Percentiles rank a stretch among this genome's conserved stretches.
Evolutionary conservation across 208 protist species (phyloP).

Genomic region (Trypanosoma rangeli): DNA sequence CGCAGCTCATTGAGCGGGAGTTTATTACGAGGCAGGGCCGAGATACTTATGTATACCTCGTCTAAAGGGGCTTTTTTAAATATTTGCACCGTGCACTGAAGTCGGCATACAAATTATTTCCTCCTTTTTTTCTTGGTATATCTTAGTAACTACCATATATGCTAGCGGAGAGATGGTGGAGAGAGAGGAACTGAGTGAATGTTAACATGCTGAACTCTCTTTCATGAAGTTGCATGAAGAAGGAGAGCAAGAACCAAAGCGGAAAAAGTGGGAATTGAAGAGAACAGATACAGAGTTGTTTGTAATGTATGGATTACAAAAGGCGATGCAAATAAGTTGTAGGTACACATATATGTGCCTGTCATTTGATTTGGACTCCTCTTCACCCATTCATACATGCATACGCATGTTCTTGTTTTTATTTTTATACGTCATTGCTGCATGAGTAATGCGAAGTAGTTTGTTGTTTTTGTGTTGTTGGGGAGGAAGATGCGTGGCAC

Average conservation of each 20-base stretch:
- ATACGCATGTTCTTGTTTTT: neutral
- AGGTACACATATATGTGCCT: no score
- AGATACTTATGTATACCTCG: slow-evolving; percentile 48
- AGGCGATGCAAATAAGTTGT: no score
- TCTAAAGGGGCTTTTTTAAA: slow-evolving; percentile 28
- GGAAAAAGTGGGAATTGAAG: neutral
- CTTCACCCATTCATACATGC: neutral
- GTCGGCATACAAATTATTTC: neutral
- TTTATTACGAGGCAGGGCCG: slow-evolving; percentile 45
- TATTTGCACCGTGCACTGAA: neutral
- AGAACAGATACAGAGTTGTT: neutral
- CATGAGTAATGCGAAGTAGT: neutral
- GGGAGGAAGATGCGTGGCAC: neutral
- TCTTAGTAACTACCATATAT: neutral
- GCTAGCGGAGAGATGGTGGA: neutral
- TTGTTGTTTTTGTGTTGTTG: neutral
- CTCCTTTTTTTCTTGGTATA: slow-evolving; percentile 6
- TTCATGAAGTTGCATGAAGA: neutral
- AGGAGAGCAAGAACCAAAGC: neutral
- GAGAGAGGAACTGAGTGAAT: neutral
- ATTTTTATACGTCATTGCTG: neutral
- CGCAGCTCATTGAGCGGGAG: slow-evolving; percentile 57
- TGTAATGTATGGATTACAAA: neutral
- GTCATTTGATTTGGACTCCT: no score
- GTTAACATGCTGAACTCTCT: neutral